Conservation (phyloP, 169 alveolate species). For the Cryptosporidium andersoni region DNA sequence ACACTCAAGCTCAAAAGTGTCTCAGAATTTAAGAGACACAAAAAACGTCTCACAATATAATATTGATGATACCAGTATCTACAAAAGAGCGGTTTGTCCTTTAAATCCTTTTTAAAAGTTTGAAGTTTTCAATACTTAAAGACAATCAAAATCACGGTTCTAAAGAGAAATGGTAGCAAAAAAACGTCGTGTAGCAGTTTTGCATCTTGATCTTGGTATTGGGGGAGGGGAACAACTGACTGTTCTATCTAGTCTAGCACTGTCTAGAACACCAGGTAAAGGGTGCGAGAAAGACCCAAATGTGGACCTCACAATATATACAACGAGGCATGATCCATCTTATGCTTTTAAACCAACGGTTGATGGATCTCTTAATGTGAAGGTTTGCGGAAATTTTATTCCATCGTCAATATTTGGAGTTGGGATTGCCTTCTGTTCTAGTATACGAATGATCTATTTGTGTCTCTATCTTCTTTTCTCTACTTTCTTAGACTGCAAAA, state of each 20-base stretch:
- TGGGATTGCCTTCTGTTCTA: slow-evolving; percentile 85
- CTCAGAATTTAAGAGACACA: too few relatives aligned
- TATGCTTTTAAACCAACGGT: slow-evolving; percentile 86
- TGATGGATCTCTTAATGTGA: slow-evolving; percentile 83
- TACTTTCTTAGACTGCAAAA: slow-evolving; percentile 25
- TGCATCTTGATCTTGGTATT: slow-evolving; percentile 93
- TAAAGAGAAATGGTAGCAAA: too few relatives aligned
- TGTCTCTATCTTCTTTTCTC: slow-evolving; percentile 81
- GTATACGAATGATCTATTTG: slow-evolving; percentile 86
- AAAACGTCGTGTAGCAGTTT: slow-evolving; percentile 81
- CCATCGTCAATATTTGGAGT: slow-evolving; percentile 78
- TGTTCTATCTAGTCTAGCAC: slow-evolving; percentile 88
- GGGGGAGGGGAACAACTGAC: slow-evolving; percentile 94
- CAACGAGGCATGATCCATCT: slow-evolving; percentile 87
- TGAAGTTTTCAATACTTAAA: too few relatives aligned
- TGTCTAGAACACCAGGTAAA: slow-evolving; percentile 70
- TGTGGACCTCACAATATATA: slow-evolving; percentile 81
- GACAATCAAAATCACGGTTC: too few relatives aligned
- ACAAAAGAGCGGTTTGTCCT: too few relatives aligned
- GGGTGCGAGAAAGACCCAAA: slow-evolving; percentile 24
- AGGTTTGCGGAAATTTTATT: slow-evolving; percentile 84
- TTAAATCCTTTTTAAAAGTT: too few relatives aligned
- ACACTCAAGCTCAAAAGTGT: too few relatives aligned
- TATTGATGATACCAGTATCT: too few relatives aligned
- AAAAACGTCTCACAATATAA: too few relatives aligned